These are phyloP conservation scores for Papiliotrema flavescens DNA, from an alignment of 1,284 basidiomycete genomes.

Conservation along the genomic window DNA sequence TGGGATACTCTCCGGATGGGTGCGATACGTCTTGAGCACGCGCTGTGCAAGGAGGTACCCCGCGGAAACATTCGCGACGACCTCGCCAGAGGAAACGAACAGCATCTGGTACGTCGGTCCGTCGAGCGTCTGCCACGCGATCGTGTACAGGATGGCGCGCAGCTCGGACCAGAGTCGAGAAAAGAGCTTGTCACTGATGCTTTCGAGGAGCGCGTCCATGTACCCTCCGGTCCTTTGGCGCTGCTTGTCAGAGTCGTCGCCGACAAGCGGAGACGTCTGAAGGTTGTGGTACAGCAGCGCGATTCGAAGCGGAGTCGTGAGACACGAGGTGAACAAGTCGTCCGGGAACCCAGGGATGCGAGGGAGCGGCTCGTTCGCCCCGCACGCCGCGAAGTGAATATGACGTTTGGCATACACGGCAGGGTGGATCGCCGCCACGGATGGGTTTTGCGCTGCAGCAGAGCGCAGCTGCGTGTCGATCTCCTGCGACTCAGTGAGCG, in stretches of 20 bases:
- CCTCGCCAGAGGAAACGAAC: constrained; percentile 26
- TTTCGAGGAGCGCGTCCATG: constrained; percentile 26
- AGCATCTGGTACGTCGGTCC: constrained; percentile 26
- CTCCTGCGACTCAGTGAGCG: constrained; percentile 29
- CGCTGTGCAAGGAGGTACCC: constrained; percentile 36
- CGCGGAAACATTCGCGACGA: constrained; percentile 24
- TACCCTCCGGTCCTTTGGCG: constrained; percentile 13
- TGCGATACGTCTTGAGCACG: constrained; percentile 24
- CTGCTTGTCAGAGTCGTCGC: constrained; percentile 9
- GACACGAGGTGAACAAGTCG: constrained; percentile 36
- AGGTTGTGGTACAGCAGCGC: constrained; percentile 32
- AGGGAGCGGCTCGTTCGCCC: constrained; percentile 24
- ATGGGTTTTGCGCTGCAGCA: constrained; percentile 24
- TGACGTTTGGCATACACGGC: constrained; percentile 29
- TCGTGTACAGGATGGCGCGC: constrained; percentile 32
- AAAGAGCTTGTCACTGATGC: constrained; percentile 21
- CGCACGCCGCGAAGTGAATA: constrained; percentile 40
- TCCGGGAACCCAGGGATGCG: constrained; percentile 31
- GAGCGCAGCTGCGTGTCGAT: constrained; percentile 35
- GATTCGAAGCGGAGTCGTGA: constrained; percentile 30
- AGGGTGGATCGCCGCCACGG: constrained; percentile 25
- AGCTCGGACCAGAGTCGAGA: constrained; percentile 29
- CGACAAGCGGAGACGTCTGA: constrained; percentile 31
- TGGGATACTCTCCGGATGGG: constrained; percentile 31
- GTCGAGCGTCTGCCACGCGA: constrained; percentile 35